Percentiles rank a stretch among this genome's conserved stretches.
These are phyloP conservation scores for Gautieria morchelliformis DNA, from an alignment of 768 basidiomycete species.

Conservation along the genomic window DNA sequence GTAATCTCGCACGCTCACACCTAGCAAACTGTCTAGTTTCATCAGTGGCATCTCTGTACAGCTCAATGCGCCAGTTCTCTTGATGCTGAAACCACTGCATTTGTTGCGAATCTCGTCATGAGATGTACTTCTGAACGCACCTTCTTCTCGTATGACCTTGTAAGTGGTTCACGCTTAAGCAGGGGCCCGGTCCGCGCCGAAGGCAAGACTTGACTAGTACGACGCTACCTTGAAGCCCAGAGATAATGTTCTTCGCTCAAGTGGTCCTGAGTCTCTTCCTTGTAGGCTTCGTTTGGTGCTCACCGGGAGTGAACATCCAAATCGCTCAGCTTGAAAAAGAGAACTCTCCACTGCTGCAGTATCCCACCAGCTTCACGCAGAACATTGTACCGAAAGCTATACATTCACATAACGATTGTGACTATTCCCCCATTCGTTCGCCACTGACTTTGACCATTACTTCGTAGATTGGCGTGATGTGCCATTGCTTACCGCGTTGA, in stretches of 20 bases:
- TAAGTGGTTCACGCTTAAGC: too few relatives aligned
- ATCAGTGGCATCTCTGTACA: too few relatives aligned
- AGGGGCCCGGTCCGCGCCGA: too few relatives aligned
- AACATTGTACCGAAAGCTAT: conserved; percentile 36
- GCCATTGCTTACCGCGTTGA: conserved; percentile 38
- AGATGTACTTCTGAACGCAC: too few relatives aligned
- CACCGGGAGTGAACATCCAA: conserved; percentile 11
- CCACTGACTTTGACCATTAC: not conserved
- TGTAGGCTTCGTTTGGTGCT: not conserved
- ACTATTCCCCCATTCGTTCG: not conserved
- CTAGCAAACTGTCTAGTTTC: too few relatives aligned
- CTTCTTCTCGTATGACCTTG: too few relatives aligned
- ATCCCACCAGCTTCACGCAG: conserved; percentile 40
- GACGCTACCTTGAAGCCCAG: not conserved
- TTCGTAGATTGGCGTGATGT: conserved; percentile 42
- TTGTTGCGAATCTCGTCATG: too few relatives aligned
- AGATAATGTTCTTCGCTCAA: not conserved
- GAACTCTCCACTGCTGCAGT: conserved; percentile 30
- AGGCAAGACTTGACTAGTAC: too few relatives aligned
- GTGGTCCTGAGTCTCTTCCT: not conserved
- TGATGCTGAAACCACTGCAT: too few relatives aligned
- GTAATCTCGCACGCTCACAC: too few relatives aligned
- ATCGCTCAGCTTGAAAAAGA: conserved; percentile 21
- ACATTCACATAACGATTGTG: conserved; percentile 51
- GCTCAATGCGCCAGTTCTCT: too few relatives aligned